Percentiles rank a stretch among this genome's conserved stretches.
These are phyloP conservation scores for Gardenia jasminoides DNA, from an alignment of 257 asterid genomes.

Conservation along the genomic window DNA sequence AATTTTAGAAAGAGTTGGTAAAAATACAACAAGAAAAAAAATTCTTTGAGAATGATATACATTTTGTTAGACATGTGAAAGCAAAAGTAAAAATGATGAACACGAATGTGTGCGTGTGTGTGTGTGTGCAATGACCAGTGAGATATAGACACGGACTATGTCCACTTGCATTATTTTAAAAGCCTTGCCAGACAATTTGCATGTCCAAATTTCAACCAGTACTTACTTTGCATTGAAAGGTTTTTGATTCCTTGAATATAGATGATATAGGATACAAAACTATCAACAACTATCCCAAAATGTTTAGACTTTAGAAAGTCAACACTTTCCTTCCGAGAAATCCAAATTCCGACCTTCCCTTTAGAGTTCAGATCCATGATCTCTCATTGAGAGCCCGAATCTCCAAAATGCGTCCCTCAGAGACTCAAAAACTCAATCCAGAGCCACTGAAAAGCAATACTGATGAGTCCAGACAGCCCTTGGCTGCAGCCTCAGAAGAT, in stretches of 20 bases:
- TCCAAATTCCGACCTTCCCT: not conserved
- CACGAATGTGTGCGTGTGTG: too few species aligned
- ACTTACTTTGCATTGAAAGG: not conserved
- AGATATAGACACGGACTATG: not conserved
- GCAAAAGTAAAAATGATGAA: too few species aligned
- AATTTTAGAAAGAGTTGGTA: too few species aligned
- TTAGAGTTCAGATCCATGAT: not conserved
- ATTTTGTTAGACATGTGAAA: too few species aligned
- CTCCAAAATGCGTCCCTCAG: slow-evolving; percentile 1
- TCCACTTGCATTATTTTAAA: not conserved
- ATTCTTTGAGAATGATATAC: too few species aligned
- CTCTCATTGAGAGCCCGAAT: not conserved
- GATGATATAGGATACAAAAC: not conserved
- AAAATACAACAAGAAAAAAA: too few species aligned
- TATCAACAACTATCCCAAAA: not conserved
- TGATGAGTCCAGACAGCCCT: slow-evolving; percentile 9
- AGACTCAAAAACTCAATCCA: slow-evolving; percentile 1
- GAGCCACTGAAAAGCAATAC: not conserved
- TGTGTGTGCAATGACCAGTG: too few species aligned
- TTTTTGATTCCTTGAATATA: not conserved
- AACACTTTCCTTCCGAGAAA: not conserved
- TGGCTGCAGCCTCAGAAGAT: not conserved
- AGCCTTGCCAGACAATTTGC: not conserved
- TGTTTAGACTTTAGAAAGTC: not conserved
- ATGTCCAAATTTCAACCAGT: not conserved